A percentile compares a stretch with the other conserved stretches of the same genome.
Conservation (phyloP, 495 filamentous ascomycete species). For the Sphaerosporella brunnea region DNA sequence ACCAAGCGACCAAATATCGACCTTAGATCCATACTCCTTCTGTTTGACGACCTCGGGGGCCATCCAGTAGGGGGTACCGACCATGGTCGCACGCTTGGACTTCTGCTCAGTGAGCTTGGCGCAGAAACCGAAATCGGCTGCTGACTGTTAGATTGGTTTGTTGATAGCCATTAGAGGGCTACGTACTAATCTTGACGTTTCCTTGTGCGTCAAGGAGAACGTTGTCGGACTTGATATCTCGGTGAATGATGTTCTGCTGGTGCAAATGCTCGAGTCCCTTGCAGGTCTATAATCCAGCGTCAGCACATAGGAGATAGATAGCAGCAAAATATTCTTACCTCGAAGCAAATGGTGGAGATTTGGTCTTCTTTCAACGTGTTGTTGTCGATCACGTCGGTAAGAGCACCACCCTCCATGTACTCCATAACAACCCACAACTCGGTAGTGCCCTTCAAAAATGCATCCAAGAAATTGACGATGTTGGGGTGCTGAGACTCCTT, state of each 20-base stretch:
- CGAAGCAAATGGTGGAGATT: constrained; percentile 88
- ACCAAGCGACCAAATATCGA: constrained; percentile 95
- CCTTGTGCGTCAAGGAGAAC: constrained; percentile 83
- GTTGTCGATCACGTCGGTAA: constrained; percentile 98
- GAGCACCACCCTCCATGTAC: constrained; percentile 94
- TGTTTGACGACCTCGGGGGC: constrained; percentile 98
- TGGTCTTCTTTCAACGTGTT: constrained; percentile 89
- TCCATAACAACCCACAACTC: constrained; percentile 99
- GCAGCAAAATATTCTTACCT: constrained; percentile 40
- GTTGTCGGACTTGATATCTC: constrained; percentile 98
- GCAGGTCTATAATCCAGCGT: constrained; percentile 49
- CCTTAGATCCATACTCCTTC: constrained; percentile 94
- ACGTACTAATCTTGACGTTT: constrained; percentile 94
- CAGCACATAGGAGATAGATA: not conserved
- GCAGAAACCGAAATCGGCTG: constrained; percentile 97
- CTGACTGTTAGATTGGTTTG: constrained; percentile 7
- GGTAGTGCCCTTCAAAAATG: constrained; percentile 82
- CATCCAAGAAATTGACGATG: constrained; percentile 97
- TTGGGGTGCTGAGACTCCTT: constrained; percentile 87
- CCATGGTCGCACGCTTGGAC: constrained; percentile 95
- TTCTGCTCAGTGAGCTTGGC: constrained; percentile 95
- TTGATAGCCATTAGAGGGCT: not conserved
- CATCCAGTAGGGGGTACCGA: constrained; percentile 99
- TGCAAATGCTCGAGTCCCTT: constrained; percentile 87
- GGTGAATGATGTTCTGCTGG: constrained; percentile 90